These are phyloP conservation scores for Hemileccinum impolitum DNA, from an alignment of 768 basidiomycete genomes.

Conservation along the genomic window DNA sequence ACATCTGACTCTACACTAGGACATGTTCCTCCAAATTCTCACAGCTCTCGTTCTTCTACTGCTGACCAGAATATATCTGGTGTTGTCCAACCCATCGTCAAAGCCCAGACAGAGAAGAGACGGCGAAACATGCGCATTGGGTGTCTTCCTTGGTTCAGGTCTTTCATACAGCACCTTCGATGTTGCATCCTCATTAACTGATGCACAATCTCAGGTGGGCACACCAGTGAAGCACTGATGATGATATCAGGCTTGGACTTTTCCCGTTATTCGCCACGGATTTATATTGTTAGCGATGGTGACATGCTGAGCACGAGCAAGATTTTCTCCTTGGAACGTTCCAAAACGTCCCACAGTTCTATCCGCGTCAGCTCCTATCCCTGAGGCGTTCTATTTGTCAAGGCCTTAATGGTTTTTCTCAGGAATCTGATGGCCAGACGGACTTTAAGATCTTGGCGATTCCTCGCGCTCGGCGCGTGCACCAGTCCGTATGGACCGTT, in stretches of 20 bases:
- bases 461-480: conserved; percentile 85
- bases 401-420: conserved; percentile 10
- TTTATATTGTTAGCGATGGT: conserved; percentile 79
- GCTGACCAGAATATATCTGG: conserved; percentile 15
- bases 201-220: conserved; percentile 64
- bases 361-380: conserved; percentile 15
- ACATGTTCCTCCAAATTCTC: conserved; percentile 16
- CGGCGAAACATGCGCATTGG: conserved; percentile 47
- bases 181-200: conserved; percentile 5
- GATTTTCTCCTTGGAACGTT: conserved; percentile 59
- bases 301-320: conserved; percentile 77
- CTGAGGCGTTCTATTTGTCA: not conserved
- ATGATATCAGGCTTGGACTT: conserved; percentile 74
- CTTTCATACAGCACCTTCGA: conserved; percentile 19
- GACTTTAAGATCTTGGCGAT: conserved; percentile 59
- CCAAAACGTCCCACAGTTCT: conserved; percentile 10
- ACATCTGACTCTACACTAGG: not conserved
- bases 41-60: conserved; percentile 11
- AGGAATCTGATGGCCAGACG: conserved; percentile 2
- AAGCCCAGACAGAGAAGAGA: conserved; percentile 13
- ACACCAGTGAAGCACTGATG: conserved; percentile 82
- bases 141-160: conserved; percentile 95
- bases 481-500: conserved; percentile 72
- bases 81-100: conserved; percentile 12
- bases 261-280: conserved; percentile 67